Evolutionary conservation across 768 basidiomycete species (phyloP).

Genomic region (Lentinula boryana): DNA sequence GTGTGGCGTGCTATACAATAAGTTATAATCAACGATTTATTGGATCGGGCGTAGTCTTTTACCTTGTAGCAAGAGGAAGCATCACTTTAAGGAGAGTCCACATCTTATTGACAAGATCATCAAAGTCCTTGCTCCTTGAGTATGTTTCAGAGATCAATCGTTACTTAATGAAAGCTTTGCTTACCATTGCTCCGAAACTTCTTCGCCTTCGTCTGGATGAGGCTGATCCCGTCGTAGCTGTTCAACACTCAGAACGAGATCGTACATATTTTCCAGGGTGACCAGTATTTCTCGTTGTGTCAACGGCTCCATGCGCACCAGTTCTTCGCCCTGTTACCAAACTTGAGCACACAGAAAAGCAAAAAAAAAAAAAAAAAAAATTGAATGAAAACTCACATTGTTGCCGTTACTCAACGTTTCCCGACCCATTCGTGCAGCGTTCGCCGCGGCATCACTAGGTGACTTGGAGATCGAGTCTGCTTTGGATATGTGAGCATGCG

Average conservation of each 20-base stretch:
- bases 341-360: neutral
- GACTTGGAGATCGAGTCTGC: conserved; percentile 32
- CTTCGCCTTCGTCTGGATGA: conserved; percentile 49
- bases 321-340: conserved; percentile 46
- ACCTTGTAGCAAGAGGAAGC: conserved; percentile 93
- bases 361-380: neutral
- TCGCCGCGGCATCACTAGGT: conserved; percentile 56
- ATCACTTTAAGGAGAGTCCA: conserved; percentile 85
- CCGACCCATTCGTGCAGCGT: conserved; percentile 70
- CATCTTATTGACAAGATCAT: conserved; percentile 56
- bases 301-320: conserved; percentile 67
- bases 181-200: conserved; percentile 38
- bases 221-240: conserved; percentile 81
- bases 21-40: neutral
- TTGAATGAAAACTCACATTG: conserved; percentile 32
- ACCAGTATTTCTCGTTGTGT: conserved; percentile 72
- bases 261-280: conserved; percentile 81
- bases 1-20: conserved; percentile 69
- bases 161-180: conserved; percentile 12
- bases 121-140: conserved; percentile 53
- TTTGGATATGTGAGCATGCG: conserved; percentile 47
- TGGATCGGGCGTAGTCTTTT: conserved; percentile 9
- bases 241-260: conserved; percentile 77
- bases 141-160: neutral
- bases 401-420: conserved; percentile 62